phyloP scores from a whole-genome alignment of 2,329 filamentous ascomycete genomes.

The Aurifilum marmelostoma region DNA sequence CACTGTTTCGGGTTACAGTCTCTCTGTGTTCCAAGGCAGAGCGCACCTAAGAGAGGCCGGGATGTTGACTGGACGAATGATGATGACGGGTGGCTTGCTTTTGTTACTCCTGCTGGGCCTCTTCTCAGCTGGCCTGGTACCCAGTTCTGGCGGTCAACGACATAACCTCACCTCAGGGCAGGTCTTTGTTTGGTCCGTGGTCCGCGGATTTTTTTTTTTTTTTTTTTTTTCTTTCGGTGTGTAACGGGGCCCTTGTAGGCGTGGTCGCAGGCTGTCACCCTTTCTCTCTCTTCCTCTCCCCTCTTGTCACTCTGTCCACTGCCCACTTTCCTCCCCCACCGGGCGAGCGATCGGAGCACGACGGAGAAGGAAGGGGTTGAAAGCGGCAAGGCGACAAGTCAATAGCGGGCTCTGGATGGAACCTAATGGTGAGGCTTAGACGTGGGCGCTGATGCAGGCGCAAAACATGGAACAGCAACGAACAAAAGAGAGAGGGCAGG shows the following conservation, averaged over 20 bases:
- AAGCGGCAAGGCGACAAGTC: slow-evolving; percentile 7
- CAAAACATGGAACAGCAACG: not conserved
- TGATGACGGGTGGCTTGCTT: slow-evolving; percentile 14
- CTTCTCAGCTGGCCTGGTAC: not conserved
- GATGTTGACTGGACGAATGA: slow-evolving; percentile 7
- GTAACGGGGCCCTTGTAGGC: not conserved
- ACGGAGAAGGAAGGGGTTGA: slow-evolving; percentile 2
- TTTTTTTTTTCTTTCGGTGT: too few relatives aligned
- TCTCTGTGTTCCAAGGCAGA: slow-evolving; percentile 4
- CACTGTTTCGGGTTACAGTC: slow-evolving; percentile 4
- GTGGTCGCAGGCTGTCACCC: slow-evolving; percentile 19
- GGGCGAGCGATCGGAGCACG: slow-evolving; percentile 10
- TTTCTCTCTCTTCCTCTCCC: not conserved
- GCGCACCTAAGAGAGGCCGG: slow-evolving; percentile 1
- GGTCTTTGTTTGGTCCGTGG: not conserved
- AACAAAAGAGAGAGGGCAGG: not conserved
- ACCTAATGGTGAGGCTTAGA: slow-evolving; percentile 27
- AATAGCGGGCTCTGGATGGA: slow-evolving; percentile 17
- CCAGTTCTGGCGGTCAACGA: slow-evolving; percentile 13
- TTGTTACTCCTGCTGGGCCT: slow-evolving; percentile 2
- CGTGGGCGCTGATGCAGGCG: slow-evolving; percentile 18
- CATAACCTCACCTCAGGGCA: not conserved
- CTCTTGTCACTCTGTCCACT: slow-evolving; percentile 21
- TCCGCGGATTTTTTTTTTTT: not conserved
- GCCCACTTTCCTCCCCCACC: slow-evolving; percentile 1